phyloP scores from a whole-genome alignment of 441 rosid species.

The Cnidoscolus chayamansa region DNA sequence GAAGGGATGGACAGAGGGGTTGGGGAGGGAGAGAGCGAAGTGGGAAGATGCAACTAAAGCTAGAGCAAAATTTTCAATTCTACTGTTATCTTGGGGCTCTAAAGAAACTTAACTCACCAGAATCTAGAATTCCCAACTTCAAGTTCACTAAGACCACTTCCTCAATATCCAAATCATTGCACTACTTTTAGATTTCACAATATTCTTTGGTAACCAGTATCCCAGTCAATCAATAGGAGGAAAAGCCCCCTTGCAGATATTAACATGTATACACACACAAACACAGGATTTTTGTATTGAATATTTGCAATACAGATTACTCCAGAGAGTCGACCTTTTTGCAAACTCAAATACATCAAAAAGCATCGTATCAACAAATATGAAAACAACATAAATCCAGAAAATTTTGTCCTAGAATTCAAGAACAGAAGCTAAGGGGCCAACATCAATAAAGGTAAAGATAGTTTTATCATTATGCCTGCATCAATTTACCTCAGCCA shows the following conservation, averaged over 20 bases:
- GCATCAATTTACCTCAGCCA: constrained; percentile 42
- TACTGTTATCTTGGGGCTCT: background rate
- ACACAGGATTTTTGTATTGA: background rate
- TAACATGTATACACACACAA: background rate
- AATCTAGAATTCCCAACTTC: too few relatives aligned
- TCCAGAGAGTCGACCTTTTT: background rate
- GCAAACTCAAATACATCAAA: background rate
- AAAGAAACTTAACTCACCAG: background rate
- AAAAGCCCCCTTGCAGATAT: background rate
- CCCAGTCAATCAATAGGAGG: background rate
- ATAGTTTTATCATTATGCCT: background rate
- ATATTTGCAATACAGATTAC: background rate
- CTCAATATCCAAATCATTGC: background rate
- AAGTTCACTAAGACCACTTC: too few relatives aligned
- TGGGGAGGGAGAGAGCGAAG: too few relatives aligned
- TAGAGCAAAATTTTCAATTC: background rate
- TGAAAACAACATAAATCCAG: background rate
- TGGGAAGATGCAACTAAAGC: background rate
- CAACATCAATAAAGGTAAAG: background rate
- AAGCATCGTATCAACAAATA: background rate
- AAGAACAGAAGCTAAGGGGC: background rate
- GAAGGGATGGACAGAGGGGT: too few relatives aligned
- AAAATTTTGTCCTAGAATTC: background rate
- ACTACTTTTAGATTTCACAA: background rate
- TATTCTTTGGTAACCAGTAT: background rate